Conservation (phyloP, 1,284 basidiomycete genomes). For the Rhodotorula sp. region DNA sequence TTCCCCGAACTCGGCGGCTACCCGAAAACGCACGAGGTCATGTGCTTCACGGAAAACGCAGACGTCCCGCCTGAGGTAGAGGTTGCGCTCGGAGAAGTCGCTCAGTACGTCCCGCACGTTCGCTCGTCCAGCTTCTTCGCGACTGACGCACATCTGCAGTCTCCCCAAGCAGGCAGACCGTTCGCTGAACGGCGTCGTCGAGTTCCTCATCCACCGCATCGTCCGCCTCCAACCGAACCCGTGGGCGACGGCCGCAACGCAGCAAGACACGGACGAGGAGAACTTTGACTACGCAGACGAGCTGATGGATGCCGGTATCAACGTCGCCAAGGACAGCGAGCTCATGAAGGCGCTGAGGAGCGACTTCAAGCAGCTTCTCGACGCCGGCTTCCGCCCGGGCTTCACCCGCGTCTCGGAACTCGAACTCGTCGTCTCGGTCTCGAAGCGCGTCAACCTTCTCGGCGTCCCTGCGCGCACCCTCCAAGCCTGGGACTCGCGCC, state of each 20-base stretch:
- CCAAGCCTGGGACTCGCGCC: conserved; percentile 39
- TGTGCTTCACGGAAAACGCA: conserved; percentile 34
- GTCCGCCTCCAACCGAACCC: conserved; percentile 22
- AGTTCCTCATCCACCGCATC: conserved; percentile 29
- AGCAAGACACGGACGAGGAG: conserved; percentile 31
- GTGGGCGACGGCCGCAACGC: conserved; percentile 3
- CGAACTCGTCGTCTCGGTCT: conserved; percentile 38
- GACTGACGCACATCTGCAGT: neutral
- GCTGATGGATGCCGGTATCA: conserved; percentile 11
- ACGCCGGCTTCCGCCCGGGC: conserved; percentile 35
- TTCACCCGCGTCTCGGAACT: conserved; percentile 38
- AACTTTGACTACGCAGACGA: conserved; percentile 27
- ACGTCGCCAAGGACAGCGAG: neutral
- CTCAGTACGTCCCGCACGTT: conserved; percentile 16
- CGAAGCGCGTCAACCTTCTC: conserved; percentile 36
- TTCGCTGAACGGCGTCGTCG: conserved; percentile 32
- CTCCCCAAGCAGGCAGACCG: conserved; percentile 24
- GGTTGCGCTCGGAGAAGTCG: conserved; percentile 21
- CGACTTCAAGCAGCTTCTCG: conserved; percentile 38
- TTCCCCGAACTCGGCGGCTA: conserved; percentile 37
- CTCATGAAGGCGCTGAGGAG: conserved; percentile 21
- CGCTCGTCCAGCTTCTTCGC: neutral
- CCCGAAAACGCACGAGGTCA: conserved; percentile 22
- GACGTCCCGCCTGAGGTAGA: conserved; percentile 13
- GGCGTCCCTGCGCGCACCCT: conserved; percentile 35